Evolutionary conservation across 2,329 filamentous ascomycete genomes (phyloP), one percentile per base, ranked within the genome.

Genomic region (Penicillium paneum): DNA sequence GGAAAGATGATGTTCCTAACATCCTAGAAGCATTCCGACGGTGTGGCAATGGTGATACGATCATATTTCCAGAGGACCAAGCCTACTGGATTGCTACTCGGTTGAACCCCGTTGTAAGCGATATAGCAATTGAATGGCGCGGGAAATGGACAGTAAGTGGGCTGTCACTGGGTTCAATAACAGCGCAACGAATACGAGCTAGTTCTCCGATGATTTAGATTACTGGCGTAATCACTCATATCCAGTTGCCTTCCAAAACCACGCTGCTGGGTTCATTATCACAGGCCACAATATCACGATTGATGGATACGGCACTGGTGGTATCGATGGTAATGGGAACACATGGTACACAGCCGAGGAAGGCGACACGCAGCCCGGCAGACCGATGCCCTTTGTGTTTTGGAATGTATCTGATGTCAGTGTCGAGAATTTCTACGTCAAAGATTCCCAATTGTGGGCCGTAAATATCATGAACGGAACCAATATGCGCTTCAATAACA

Each of bases 381-480:
- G 81, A 10, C 81, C 81, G 0, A 83, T 83, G 80, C 80, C 81
- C 0, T 83, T 83, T 54, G 79, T 83, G 4, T 77, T 82, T 49
- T 83, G 81, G 81, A 83, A 83, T 58, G 78, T 80, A 3, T 78
- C 74, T n/a, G 75, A 82, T 49, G 80, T 83, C 2, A 69, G 71
- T 4, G 79, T 83, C n/a, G 71, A 74, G 21, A 77, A 81, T 53
- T 83, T 84, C 63, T 75, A 71, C 49, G 71, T 83, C 56, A 74
- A 75, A 36, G 74, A 83, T 51, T 78, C 80, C 2, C 79, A 75
- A 11, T 71, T 83, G 2, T 83, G 81, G 81, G 69, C 70, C 15
- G 65, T 83, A 46, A 83, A 83, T 61, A 80, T 83, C 55, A 83
- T 83, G 78, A 83, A 82, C 51, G 81, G 79, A 1, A 83, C 78